Evolutionary conservation across 768 basidiomycete species (phyloP), one percentile per base, ranked within the genome.

Genomic region (Tylopilus balloui): DNA sequence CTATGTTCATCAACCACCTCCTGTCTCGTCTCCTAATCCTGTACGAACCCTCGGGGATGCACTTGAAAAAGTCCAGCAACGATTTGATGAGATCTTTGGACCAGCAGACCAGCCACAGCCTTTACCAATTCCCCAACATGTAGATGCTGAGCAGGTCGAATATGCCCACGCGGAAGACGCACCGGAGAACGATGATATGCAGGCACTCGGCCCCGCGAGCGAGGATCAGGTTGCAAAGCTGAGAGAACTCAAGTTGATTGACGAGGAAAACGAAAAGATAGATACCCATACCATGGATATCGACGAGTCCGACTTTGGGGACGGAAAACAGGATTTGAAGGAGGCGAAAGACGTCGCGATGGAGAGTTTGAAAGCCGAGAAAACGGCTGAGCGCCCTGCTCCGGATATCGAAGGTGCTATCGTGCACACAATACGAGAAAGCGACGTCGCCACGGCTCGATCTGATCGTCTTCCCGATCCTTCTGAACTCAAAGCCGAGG

Each of bases 201-300:
- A 95, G 67, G 92, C 93, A 1, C 78, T 98, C 19, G 95, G 92
- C 6, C 83, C 91, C 1, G 86, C 94, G 3, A 83, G 78, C 10
- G 84, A 90, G 36, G 92, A 95, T 56, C 82, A 93, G 63, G 79
- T 81, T 11, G 85, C 88, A 15, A 88, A 85, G 60, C 72, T 96
- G 39, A 78, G 85, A 54, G 85, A 95, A 43, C 81, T 97, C 29
- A 86, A 80, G 38, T 73, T 96, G 53, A 67, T 82, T 23, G 89
- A 90, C 52, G 81, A 81, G 3, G 75, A 75, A 25, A 64, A 69
- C 36, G 74, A 79, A 14, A 65, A 68, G 44, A 38, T 54, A 15
- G 64, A 70, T 9, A 54, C 68, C 3, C 61, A 62, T 19, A 70
- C 77, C 10, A 81, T 83, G 77, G 81, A 76, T 34, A 58, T 72